Evolutionary conservation across 306 rosid species (phyloP).

Genomic region (Morella rubra): DNA sequence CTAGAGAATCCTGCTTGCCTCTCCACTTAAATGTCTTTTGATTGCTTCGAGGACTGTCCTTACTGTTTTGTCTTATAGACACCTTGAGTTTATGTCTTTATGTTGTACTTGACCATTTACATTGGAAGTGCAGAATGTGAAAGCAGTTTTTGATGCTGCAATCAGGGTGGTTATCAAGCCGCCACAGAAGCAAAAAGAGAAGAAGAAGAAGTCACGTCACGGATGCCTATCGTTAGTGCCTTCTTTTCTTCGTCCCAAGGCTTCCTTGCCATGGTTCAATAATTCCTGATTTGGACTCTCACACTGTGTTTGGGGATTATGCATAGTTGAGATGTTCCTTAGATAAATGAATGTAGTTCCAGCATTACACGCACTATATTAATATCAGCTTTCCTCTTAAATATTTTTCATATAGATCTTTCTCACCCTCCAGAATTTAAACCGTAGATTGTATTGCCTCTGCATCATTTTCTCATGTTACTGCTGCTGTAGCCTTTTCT

Average conservation of each 20-base stretch:
- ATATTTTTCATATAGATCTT: neutral
- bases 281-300: slow-evolving; percentile 17
- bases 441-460: neutral
- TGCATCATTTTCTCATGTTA: slow-evolving; percentile 2
- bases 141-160: slow-evolving; percentile 87
- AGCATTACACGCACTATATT: neutral
- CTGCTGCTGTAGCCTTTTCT: neutral
- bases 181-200: slow-evolving; percentile 80
- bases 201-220: slow-evolving; percentile 59
- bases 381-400: neutral
- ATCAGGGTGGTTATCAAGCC: slow-evolving; percentile 90
- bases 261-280: slow-evolving; percentile 9
- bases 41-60: neutral
- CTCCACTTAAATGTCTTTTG: neutral
- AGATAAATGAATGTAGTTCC: neutral
- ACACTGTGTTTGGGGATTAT: neutral
- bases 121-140: slow-evolving; percentile 74
- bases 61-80: neutral
- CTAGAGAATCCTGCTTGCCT: neutral
- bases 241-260: slow-evolving; percentile 10
- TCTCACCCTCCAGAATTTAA: neutral
- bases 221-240: slow-evolving; percentile 79
- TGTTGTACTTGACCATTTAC: slow-evolving; percentile 13
- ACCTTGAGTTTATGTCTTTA: slow-evolving; percentile 2
- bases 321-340: neutral